Base-by-base conservation (phyloP, 1,284 basidiomycete species). In the Uromyces viciae-fabae region DNA sequence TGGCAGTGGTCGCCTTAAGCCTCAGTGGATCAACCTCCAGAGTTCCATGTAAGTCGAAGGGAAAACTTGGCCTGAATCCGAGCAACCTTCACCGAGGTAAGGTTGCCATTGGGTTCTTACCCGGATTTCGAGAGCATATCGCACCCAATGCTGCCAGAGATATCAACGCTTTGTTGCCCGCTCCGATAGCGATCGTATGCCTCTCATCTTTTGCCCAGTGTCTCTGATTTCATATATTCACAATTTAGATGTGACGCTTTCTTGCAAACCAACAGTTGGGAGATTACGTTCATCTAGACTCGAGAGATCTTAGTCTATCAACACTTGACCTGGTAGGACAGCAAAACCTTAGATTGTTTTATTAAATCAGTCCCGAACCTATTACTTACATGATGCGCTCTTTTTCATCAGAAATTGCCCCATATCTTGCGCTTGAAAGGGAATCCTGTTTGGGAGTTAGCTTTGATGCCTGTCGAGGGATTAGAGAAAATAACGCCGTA, bases 161-260 rank as follows among this genome's bases (percentile, higher is more conserved):
- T 60, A 80, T 80, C 69, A 80, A 80, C 28, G 5, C 38, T 7
- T 58, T 62, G 43, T 38, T 80, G 25, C 78, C 78, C 22, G 69
- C 56, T 28, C 78, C 78, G 36, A 80, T 80, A 69, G 78, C 78
- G 28, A 73, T 80, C 33, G 78, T 80, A 62, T 40, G 78, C 64
- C 1, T 31, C 68, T n/a, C 58, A 4, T 54, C 43, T 38, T 43
- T 52, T 77, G 4, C 38, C 38, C 15, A 0, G 0, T 2, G 17
- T 19, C 25, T 19, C 25, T 46, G 25, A 54, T 25, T 11, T 60
- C 14, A 25, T 73, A 17, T n/a, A n/a, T n/a, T n/a, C n/a, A 75
- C 2, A 28, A 49, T 33, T 43, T 4, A 42, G 11, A 5, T 31
- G 72, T 14, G 49, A 11, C 38, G 19, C 40, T 38, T 36, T 42